These are phyloP conservation scores for Torrubiella hemipterigena DNA, from an alignment of 2,329 filamentous ascomycete species.

Conservation along the genomic window DNA sequence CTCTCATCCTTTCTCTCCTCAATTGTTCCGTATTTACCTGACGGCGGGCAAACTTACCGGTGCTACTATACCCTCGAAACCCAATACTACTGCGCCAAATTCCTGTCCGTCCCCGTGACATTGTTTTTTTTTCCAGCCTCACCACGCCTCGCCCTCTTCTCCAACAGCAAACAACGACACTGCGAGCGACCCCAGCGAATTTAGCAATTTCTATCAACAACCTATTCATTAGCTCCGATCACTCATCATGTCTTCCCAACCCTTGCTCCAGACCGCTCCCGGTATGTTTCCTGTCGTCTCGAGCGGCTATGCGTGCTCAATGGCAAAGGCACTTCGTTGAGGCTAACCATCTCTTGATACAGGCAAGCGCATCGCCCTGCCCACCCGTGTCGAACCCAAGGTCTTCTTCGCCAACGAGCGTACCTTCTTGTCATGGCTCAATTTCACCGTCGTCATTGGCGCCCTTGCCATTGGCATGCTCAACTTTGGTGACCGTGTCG, in stretches of 20 bases:
- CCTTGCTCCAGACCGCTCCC: slow-evolving; percentile 85
- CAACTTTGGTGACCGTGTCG: slow-evolving; percentile 92
- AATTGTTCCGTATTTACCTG: no score
- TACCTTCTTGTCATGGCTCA: slow-evolving; percentile 98
- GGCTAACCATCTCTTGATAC: slow-evolving; percentile 9
- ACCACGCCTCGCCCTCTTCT: no score
- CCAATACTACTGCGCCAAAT: no score
- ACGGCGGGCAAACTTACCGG: no score
- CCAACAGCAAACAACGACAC: no score
- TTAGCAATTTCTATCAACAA: no score
- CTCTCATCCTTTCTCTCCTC: background rate
- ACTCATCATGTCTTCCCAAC: slow-evolving; percentile 78
- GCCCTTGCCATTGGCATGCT: slow-evolving; percentile 93
- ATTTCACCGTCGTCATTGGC: slow-evolving; percentile 97
- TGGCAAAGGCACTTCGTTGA: background rate
- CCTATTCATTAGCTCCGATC: background rate
- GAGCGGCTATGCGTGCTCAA: no score
- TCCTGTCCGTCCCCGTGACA: no score
- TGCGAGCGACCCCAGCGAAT: no score
- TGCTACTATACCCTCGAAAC: no score
- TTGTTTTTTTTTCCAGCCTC: background rate
- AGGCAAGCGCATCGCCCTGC: slow-evolving; percentile 98
- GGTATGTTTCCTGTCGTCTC: slow-evolving; percentile 40
- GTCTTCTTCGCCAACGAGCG: slow-evolving; percentile 99
- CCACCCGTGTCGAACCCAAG: slow-evolving; percentile 95